Base-by-base conservation (phyloP, 2,329 filamentous ascomycete genomes). In the Cladophialophora psammophila region DNA sequence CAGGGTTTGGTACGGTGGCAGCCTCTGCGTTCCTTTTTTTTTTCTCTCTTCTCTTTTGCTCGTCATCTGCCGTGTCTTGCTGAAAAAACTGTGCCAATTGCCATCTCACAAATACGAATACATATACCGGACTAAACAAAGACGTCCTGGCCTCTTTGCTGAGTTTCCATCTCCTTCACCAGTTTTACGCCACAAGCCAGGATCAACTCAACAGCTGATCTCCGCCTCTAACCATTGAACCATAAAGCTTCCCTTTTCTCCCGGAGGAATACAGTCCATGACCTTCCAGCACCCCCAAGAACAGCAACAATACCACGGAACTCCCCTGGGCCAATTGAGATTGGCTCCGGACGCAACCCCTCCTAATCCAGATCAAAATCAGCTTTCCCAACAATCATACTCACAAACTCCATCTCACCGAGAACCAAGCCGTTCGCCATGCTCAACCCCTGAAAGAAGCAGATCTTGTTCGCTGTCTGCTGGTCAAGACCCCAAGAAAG, bases 291-390 rank as follows among this genome's bases (percentile, higher is more conserved):
- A 52, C 35, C 20, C 45, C 32, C 60, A 45, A 50, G 62, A 67
- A 60, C 36, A 57, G 10, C 45, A 50, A 45, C 50, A 62, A 60
- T 12, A 34, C 35, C 60, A 60, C 68, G 68, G 68, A 70, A 67
- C 68, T 68, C 60, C 68, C 65, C 63, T 63, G 68, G 48, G 45
- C 20, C 45, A 53, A 20, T 9, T 8, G 10, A 45, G 60, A 32
- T 12, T 42, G 57, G 50, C 52, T 61, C 66, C 64, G 60, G 66
- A 70, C 53, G 68, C 60, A 70, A 70, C 61, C 66, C 68, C 58
- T 63, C 40, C 34, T 42, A n/a, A 36, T 10, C 57, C 26, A 35
- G 26, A n/a, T 45, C 53, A 6, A 1, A 12, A 20, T 50, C 56
- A 40, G 18, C 35, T 20, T n/a, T 7, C 45, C 9, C 38, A 35